These are phyloP conservation scores for Pichia sp. DNA, from an alignment of 1,139 yeast species.

Conservation along the genomic window DNA sequence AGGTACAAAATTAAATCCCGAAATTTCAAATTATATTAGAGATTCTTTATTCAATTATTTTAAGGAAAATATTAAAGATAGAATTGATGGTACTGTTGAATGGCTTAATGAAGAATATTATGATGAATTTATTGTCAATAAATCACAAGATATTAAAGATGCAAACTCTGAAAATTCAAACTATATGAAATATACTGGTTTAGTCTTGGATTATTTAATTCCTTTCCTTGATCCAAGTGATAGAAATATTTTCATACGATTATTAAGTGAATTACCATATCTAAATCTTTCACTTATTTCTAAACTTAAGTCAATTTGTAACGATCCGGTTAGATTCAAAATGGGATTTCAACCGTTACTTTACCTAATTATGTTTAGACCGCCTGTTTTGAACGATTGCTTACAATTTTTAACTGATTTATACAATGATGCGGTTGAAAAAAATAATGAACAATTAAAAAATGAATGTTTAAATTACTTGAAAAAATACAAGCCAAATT, in stretches of 20 bases:
- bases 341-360: conserved; percentile 79
- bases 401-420: conserved; percentile 58
- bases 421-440: conserved; percentile 37
- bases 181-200: conserved; percentile 64
- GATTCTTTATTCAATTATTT: conserved; percentile 68
- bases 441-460: conserved; percentile 45
- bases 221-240: conserved; percentile 81
- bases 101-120: conserved; percentile 99
- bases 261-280: conserved; percentile 81
- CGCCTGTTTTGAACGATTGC: conserved; percentile 69
- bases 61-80: conserved; percentile 62
- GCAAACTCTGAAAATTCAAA: conserved; percentile 5
- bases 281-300: conserved; percentile 55
- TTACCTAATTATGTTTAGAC: conserved; percentile 82
- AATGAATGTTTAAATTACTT: conserved; percentile 50
- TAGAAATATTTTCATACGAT: conserved; percentile 70
- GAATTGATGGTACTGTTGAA: conserved; percentile 74
- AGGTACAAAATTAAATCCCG: conserved; percentile 46
- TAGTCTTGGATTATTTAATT: conserved; percentile 69
- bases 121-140: conserved; percentile 34
- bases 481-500: conserved; percentile 36
- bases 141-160: too few species aligned
- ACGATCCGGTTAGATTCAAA: conserved; percentile 76
- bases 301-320: conserved; percentile 66
- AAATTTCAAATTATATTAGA: conserved; percentile 57